Evolutionary conservation across 108 stramenopile genomes (phyloP).

Genomic region (Pseudonitzschia multistriata): DNA sequence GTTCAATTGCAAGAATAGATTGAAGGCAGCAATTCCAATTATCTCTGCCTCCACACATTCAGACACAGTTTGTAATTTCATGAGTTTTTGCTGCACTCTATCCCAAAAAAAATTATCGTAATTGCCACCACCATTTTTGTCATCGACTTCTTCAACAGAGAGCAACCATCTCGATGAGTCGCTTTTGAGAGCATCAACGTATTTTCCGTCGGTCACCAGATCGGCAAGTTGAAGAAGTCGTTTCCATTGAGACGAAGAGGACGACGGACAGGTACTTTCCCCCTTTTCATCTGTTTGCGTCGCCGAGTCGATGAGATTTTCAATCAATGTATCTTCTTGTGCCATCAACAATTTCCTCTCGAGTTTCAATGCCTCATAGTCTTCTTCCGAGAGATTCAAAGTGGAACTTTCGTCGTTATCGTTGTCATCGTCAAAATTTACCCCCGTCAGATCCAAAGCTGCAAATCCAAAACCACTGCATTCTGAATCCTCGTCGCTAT

Average conservation of each 20-base stretch:
- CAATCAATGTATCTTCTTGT: not conserved
- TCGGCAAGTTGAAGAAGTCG: constrained; percentile 11
- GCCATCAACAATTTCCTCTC: constrained; percentile 8
- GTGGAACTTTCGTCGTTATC: constrained; percentile 2
- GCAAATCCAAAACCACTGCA: constrained; percentile 58
- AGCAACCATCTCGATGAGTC: constrained; percentile 34
- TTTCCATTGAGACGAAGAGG: constrained; percentile 13
- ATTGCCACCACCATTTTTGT: not conserved
- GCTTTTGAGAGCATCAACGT: constrained; percentile 52
- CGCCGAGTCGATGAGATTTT: not conserved
- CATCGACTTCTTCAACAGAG: constrained; percentile 5
- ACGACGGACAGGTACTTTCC: not conserved
- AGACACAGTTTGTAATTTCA: constrained; percentile 29
- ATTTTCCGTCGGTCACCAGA: constrained; percentile 42
- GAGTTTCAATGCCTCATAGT: constrained; percentile 27
- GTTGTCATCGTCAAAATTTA: constrained; percentile 59
- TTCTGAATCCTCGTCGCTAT: constrained; percentile 36
- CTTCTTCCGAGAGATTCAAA: constrained; percentile 11
- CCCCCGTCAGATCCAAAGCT: constrained; percentile 59
- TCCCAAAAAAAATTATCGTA: constrained; percentile 26
- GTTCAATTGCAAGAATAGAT: constrained; percentile 82
- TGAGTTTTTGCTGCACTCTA: constrained; percentile 35
- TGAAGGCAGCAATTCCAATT: constrained; percentile 71
- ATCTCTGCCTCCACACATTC: constrained; percentile 62
- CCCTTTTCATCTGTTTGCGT: constrained; percentile 5